A percentile compares a stretch with the other conserved stretches of the same genome.
These are phyloP conservation scores for Camillea tinctor DNA, from an alignment of 2,329 filamentous ascomycete genomes.

Conservation along the genomic window DNA sequence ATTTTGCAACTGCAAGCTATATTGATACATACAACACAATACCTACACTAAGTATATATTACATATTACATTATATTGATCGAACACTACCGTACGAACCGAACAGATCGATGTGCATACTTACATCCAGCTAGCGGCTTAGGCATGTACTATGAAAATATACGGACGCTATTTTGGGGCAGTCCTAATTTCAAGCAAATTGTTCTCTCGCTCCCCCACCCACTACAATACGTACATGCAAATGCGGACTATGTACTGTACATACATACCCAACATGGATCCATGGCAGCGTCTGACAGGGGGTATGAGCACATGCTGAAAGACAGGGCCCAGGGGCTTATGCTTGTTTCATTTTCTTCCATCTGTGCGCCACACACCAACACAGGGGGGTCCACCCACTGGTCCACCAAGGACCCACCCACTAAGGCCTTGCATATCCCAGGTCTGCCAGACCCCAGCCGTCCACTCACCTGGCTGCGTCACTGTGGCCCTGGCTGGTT, in stretches of 20 bases:
- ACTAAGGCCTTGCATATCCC: conserved; percentile 3
- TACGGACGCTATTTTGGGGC: not conserved
- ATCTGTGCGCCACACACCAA: conserved; percentile 7
- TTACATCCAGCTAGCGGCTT: no score
- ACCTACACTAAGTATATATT: no score
- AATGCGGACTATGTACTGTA: not conserved
- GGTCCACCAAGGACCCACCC: not conserved
- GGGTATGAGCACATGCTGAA: conserved; percentile 14
- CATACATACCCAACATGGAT: not conserved
- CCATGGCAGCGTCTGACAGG: not conserved
- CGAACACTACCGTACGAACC: no score
- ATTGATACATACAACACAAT: no score
- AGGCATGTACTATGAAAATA: not conserved
- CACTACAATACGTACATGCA: not conserved
- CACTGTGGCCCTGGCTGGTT: conserved; percentile 26
- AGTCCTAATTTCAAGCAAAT: not conserved
- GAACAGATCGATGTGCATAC: not conserved
- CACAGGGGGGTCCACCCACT: not conserved
- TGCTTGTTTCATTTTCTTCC: conserved; percentile 36
- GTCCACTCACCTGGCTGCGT: conserved; percentile 24
- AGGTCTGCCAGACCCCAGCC: not conserved
- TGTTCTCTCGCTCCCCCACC: not conserved
- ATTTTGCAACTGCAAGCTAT: no score
- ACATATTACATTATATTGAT: no score
- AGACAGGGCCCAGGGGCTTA: conserved; percentile 29